Evolutionary conservation across 2,329 filamentous ascomycete genomes (phyloP), one percentile per base, ranked within the genome.

Genomic region (Sphaerulina populicola): DNA sequence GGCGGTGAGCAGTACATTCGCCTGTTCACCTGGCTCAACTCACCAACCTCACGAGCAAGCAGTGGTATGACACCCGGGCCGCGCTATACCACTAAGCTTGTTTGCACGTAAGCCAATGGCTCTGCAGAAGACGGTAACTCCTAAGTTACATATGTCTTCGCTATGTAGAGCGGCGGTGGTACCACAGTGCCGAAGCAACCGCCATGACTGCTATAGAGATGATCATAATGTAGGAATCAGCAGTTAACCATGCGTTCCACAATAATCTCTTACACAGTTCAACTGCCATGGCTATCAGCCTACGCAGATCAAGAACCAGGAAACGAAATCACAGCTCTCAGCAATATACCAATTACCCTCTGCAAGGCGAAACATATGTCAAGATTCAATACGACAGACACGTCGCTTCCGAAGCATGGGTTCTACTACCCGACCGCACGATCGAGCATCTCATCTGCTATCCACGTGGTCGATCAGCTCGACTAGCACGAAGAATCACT

Each of bases 361-460:
- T 21, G n/a, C 14, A 29, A 14, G 45, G 40, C 21, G 45, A 29
- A 18, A 18, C 45, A 18, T 47, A 47, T 15, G 23, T 47, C 23
- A 39, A 14, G 27, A 37, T 47, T 23, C 36, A 47, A 40, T 39
- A 47, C 38, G 45, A 47, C 36, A 38, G 37, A 47, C 27, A 47
- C 23, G 27, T 30, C 30, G 27, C 36, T 12, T 47, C 45, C 8
- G 45, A 47, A 40, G 37, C 23, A 21, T 39, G 45, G 45, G 30
- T 47, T 10, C 36, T 47, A n/a, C 38, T 47, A 23, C 45, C 45
- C 18, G 30, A 47, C 12, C 27, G 18, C 27, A 47, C 45, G 12
- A 27, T 47, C 10, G 45, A 47, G 29, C 45, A 40, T 40, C 18
- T 47, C 23, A 41, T 40, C 21, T 47, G 45, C 23, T 47, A 47